Evolutionary conservation across 106 monocot species (phyloP).

Genomic region (Xerophyta viscosa): DNA sequence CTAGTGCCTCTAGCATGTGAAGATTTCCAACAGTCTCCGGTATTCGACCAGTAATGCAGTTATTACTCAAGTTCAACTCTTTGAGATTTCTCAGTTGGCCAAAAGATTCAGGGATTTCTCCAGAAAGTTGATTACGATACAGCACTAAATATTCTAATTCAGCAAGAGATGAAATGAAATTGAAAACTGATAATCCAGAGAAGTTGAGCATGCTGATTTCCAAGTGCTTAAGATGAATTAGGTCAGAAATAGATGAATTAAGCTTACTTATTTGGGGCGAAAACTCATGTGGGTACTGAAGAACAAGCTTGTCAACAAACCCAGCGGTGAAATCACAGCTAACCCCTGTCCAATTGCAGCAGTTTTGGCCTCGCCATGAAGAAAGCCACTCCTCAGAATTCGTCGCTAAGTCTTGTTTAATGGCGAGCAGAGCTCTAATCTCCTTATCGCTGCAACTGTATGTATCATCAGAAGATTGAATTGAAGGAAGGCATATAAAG

Average conservation of each 20-base stretch:
- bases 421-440: neutral
- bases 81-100: too few species aligned
- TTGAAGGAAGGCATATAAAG: too few species aligned
- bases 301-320: slow-evolving; percentile 21
- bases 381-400: neutral
- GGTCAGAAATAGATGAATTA: slow-evolving; percentile 17
- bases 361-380: slow-evolving; percentile 6
- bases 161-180: too few species aligned
- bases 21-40: too few species aligned
- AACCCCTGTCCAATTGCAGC: slow-evolving; percentile 41
- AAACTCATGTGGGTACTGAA: neutral
- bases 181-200: too few species aligned
- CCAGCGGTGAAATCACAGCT: slow-evolving; percentile 19
- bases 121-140: too few species aligned
- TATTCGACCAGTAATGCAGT: too few species aligned
- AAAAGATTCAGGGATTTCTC: too few species aligned
- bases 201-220: too few species aligned
- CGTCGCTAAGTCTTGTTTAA: neutral
- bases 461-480: too few species aligned
- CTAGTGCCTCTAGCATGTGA: neutral
- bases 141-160: too few species aligned
- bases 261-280: slow-evolving; percentile 5
- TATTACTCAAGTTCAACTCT: too few species aligned
- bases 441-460: neutral
- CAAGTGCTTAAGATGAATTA: slow-evolving; percentile 20